Evolutionary conservation across 371 early-diverging fungal species (phyloP).

Genomic region (Vairimorpha necatrix): DNA sequence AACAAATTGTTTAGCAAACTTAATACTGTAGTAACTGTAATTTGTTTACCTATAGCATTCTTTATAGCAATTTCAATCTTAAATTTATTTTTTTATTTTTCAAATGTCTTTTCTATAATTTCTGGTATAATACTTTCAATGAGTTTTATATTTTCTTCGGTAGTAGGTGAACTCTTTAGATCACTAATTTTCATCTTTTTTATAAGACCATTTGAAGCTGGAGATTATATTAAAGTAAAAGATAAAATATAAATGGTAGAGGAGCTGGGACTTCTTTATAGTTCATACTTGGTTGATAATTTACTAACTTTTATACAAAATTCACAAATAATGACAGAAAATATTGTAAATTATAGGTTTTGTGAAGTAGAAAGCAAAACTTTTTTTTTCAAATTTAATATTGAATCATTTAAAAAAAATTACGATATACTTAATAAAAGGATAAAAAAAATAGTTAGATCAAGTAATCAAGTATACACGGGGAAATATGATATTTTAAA

Average conservation of each 20-base stretch:
- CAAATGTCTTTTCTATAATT: slow-evolving; percentile 12
- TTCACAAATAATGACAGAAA: slow-evolving; percentile 20
- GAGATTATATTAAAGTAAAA: slow-evolving; percentile 48
- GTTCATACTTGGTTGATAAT: slow-evolving; percentile 32
- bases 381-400: background rate
- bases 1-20: slow-evolving; percentile 32
- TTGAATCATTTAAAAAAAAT: background rate
- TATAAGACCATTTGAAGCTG: slow-evolving; percentile 58
- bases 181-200: slow-evolving; percentile 57
- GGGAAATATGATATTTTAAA: background rate
- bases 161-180: slow-evolving; percentile 43
- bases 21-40: slow-evolving; percentile 8
- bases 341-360: slow-evolving; percentile 51
- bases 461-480: background rate
- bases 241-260: slow-evolving; percentile 40
- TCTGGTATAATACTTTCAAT: slow-evolving; percentile 37
- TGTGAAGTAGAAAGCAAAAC: slow-evolving; percentile 8
- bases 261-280: slow-evolving; percentile 53
- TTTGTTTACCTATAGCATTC: slow-evolving; percentile 19
- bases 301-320: slow-evolving; percentile 40
- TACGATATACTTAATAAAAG: background rate
- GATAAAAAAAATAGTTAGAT: background rate
- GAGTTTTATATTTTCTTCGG: slow-evolving; percentile 41
- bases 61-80: slow-evolving; percentile 9
- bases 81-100: background rate